These are phyloP conservation scores for Cajanus cajan DNA, from an alignment of 306 rosid genomes.

Conservation along the genomic window DNA sequence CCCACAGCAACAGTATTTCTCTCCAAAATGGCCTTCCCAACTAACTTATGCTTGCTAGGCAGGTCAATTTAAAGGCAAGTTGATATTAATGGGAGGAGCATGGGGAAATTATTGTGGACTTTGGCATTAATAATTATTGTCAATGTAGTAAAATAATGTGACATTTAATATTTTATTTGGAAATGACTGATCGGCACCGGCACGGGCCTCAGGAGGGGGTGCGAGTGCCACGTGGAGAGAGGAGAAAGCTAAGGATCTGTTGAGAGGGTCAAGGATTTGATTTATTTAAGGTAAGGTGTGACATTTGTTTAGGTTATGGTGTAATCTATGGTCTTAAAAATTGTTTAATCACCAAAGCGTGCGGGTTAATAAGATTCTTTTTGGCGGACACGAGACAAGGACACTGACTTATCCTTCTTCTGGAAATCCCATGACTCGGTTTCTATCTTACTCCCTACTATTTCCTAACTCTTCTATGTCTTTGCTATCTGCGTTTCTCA, in stretches of 20 bases:
- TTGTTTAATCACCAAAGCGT: slow-evolving; percentile 28
- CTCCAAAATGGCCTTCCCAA: slow-evolving; percentile 50
- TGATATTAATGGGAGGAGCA: slow-evolving; percentile 41
- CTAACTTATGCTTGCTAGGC: slow-evolving; percentile 47
- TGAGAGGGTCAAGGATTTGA: slow-evolving; percentile 53
- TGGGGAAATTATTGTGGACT: slow-evolving; percentile 22
- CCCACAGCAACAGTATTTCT: slow-evolving; percentile 23
- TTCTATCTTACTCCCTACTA: not conserved
- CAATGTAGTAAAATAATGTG: slow-evolving; percentile 25
- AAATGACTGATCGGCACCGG: slow-evolving; percentile 50
- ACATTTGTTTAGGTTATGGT: not conserved
- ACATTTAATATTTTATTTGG: slow-evolving; percentile 4
- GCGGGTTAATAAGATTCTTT: slow-evolving; percentile 44
- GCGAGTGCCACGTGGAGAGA: slow-evolving; percentile 76
- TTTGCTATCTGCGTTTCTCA: not conserved
- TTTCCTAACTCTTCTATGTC: no score
- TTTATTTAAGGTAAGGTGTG: slow-evolving; percentile 27
- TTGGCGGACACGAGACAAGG: slow-evolving; percentile 37
- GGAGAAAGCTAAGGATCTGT: slow-evolving; percentile 35
- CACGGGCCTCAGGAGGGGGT: slow-evolving; percentile 37
- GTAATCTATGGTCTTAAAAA: not conserved
- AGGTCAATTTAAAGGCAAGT: slow-evolving; percentile 47
- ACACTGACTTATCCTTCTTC: slow-evolving; percentile 36
- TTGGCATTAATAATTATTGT: slow-evolving; percentile 13
- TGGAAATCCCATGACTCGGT: not conserved